These are phyloP conservation scores for Pichiaceae sp. DNA, from an alignment of 1,139 yeast genomes.

Conservation along the genomic window DNA sequence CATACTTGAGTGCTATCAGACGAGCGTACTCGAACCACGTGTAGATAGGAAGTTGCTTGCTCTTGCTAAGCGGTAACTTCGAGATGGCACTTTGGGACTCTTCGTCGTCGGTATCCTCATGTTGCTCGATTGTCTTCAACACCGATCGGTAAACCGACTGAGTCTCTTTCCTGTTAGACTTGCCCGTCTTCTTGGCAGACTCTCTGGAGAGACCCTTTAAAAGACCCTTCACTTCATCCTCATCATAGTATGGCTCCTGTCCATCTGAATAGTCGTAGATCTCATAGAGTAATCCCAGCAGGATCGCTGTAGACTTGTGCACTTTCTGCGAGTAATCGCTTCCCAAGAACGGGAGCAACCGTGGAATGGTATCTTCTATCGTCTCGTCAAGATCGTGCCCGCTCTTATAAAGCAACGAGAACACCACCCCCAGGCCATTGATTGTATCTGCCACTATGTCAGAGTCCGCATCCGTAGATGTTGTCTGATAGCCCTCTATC, in stretches of 20 bases:
- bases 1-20: conserved; percentile 58
- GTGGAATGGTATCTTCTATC: conserved; percentile 31
- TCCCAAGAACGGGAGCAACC: conserved; percentile 30
- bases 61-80: conserved; percentile 33
- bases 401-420: conserved; percentile 37
- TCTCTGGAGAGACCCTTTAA: conserved; percentile 41
- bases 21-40: conserved; percentile 62
- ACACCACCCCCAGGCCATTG: conserved; percentile 39
- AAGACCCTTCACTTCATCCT: conserved; percentile 37
- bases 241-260: conserved; percentile 51
- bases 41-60: conserved; percentile 50
- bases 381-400: conserved; percentile 24
- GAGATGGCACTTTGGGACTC: conserved; percentile 6
- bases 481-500: conserved; percentile 29
- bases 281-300: conserved; percentile 58
- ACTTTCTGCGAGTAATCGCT: conserved; percentile 10
- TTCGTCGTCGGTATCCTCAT: conserved; percentile 16
- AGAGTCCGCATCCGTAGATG: conserved; percentile 8
- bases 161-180: conserved; percentile 53
- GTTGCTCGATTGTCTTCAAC: conserved; percentile 35
- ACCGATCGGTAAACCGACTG: conserved; percentile 61
- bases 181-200: conserved; percentile 48
- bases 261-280: conserved; percentile 33
- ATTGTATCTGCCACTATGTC: conserved; percentile 35
- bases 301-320: conserved; percentile 46